Evolutionary conservation across 306 rosid genomes (phyloP).

Genomic region (Lathyrus aphaca): DNA sequence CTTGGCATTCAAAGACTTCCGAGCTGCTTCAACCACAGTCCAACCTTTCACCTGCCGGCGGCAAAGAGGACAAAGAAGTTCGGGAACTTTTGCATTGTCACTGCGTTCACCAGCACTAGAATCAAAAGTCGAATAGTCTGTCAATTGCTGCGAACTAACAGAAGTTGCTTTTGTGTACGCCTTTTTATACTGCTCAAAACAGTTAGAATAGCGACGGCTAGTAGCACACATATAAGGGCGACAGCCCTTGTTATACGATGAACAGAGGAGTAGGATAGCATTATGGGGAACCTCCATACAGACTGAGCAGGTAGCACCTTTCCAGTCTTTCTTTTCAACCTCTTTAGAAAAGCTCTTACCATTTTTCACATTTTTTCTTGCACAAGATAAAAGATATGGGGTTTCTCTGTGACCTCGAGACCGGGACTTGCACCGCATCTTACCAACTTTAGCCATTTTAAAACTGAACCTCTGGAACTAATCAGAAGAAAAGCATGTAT

Average conservation of each 20-base stretch:
- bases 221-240: slow-evolving; percentile 99
- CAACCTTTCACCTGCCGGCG: slow-evolving; percentile 96
- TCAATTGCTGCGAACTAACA: slow-evolving; percentile 51
- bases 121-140: slow-evolving; percentile 47
- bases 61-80: slow-evolving; percentile 97
- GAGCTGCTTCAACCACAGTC: slow-evolving; percentile 91
- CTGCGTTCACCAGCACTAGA: slow-evolving; percentile 51
- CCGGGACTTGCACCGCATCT: slow-evolving; percentile 45
- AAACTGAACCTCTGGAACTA: slow-evolving; percentile 43
- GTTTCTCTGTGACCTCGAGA: slow-evolving; percentile 43
- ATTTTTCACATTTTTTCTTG: slow-evolving; percentile 51
- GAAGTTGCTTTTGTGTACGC: slow-evolving; percentile 72
- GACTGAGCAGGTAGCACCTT: slow-evolving; percentile 82
- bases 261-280: slow-evolving; percentile 95
- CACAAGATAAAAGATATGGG: slow-evolving; percentile 48
- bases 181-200: slow-evolving; percentile 93
- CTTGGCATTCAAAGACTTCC: slow-evolving; percentile 80
- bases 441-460: slow-evolving; percentile 48
- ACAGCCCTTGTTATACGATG: slow-evolving; percentile 95
- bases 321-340: slow-evolving; percentile 79
- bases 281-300: slow-evolving; percentile 99
- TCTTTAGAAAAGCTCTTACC: slow-evolving; percentile 50
- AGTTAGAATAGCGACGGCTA: slow-evolving; percentile 83
- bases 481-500: slow-evolving; percentile 12
- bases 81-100: slow-evolving; percentile 56